These are phyloP conservation scores for Nakaseomyces bracarensis DNA, from an alignment of 1,139 yeast genomes.

Conservation along the genomic window DNA sequence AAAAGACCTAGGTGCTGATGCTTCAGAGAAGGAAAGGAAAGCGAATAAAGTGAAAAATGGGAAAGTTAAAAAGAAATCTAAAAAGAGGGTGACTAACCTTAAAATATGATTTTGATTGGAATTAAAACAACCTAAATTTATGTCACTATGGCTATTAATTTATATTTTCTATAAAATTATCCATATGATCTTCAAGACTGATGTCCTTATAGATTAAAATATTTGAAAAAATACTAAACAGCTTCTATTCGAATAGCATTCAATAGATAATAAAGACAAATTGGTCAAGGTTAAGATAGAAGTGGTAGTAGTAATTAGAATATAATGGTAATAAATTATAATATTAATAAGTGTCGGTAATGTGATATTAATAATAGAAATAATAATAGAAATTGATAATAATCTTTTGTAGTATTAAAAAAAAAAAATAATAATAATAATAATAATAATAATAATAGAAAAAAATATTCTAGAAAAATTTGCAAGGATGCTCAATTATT, in stretches of 20 bases:
- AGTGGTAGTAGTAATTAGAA: too few species aligned
- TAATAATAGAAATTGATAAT: too few species aligned
- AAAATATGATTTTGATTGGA: not conserved
- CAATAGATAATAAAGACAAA: not conserved
- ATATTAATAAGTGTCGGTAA: too few species aligned
- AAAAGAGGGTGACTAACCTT: not conserved
- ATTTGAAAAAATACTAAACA: not conserved
- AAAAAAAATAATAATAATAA: not conserved
- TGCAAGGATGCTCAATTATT: not conserved
- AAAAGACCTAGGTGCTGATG: conserved; percentile 10
- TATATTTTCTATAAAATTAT: too few species aligned
- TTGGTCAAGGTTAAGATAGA: too few species aligned
- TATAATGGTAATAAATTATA: too few species aligned
- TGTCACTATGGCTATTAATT: too few species aligned
- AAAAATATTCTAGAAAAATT: not conserved
- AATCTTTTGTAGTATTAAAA: not conserved
- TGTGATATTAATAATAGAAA: too few species aligned
- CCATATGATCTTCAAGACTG: not conserved
- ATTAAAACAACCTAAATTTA: too few species aligned
- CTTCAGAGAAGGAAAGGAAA: not conserved
- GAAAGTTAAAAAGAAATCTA: conserved; percentile 6
- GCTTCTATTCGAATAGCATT: not conserved
- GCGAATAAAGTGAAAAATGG: conserved; percentile 1
- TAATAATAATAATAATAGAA: not conserved
- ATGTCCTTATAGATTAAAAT: too few species aligned